These are phyloP conservation scores for Casuarina glauca DNA, from an alignment of 306 rosid species.

Conservation along the genomic window DNA sequence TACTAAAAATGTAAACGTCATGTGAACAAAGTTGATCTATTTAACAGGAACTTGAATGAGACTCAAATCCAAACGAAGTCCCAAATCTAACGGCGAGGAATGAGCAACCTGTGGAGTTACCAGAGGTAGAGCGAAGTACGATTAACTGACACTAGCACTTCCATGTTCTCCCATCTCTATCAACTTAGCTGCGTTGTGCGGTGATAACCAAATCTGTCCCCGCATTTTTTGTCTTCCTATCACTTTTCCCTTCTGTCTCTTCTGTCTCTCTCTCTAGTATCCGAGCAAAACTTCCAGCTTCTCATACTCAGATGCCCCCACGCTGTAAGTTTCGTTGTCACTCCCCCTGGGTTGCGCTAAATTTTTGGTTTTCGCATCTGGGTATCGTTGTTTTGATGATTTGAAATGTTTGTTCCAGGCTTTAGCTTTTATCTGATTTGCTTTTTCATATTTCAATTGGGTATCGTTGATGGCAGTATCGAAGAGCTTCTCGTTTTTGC, in stretches of 20 bases:
- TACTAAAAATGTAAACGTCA: background rate
- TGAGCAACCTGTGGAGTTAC: background rate
- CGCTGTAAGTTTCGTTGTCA: slow-evolving; percentile 26
- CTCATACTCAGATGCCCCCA: background rate
- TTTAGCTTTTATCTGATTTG: background rate
- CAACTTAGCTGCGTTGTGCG: slow-evolving; percentile 24
- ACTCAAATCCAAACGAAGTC: too few relatives aligned
- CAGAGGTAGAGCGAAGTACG: background rate
- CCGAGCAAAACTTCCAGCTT: slow-evolving; percentile 3
- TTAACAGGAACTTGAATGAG: too few relatives aligned
- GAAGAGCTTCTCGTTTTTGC: background rate
- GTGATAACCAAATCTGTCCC: background rate
- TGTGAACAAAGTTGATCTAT: background rate
- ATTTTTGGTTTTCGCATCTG: background rate
- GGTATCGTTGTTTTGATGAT: background rate
- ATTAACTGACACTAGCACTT: background rate
- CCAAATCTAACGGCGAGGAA: background rate
- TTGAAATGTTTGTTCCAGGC: background rate
- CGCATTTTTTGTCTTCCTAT: background rate
- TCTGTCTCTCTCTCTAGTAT: background rate
- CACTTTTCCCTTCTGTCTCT: slow-evolving; percentile 1
- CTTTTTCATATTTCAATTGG: background rate
- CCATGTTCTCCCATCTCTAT: slow-evolving; percentile 12
- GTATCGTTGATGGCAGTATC: background rate
- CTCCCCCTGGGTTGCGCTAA: background rate